Conservation (phyloP, 257 asterid genomes). For the Rubia yunnanensis region DNA sequence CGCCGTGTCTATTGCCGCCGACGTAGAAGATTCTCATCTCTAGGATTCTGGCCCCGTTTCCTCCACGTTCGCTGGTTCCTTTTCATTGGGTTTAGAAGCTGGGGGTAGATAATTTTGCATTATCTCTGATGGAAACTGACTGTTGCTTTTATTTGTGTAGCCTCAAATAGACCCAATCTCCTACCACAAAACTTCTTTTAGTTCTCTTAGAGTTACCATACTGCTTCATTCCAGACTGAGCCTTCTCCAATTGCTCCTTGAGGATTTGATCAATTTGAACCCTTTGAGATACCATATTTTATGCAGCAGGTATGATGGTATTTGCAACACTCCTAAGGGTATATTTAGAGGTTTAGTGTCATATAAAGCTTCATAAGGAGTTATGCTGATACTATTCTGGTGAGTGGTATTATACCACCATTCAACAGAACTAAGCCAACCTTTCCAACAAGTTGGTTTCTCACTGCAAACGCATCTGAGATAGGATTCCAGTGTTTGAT, state of each 20-base stretch:
- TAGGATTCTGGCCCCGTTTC: too few species aligned
- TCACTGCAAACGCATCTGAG: neutral
- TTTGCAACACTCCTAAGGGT: neutral
- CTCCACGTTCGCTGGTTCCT: too few species aligned
- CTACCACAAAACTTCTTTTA: neutral
- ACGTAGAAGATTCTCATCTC: too few species aligned
- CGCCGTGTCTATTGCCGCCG: too few species aligned
- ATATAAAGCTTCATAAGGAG: neutral
- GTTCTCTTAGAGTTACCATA: neutral
- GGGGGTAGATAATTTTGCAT: too few species aligned
- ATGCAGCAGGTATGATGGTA: neutral
- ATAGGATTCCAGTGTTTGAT: neutral
- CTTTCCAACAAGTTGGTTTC: neutral
- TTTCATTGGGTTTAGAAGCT: too few species aligned
- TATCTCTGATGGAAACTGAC: neutral
- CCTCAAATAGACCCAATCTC: neutral
- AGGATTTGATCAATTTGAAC: too few species aligned
- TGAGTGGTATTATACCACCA: neutral
- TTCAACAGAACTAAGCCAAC: neutral
- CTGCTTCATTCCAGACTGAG: neutral
- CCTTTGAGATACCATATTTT: neutral
- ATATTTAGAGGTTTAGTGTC: neutral
- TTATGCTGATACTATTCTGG: neutral
- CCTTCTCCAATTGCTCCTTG: neutral
- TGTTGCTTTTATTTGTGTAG: neutral